These are phyloP conservation scores for Bipolaris victoriae DNA, from an alignment of 2,329 filamentous ascomycete species.

Conservation along the genomic window DNA sequence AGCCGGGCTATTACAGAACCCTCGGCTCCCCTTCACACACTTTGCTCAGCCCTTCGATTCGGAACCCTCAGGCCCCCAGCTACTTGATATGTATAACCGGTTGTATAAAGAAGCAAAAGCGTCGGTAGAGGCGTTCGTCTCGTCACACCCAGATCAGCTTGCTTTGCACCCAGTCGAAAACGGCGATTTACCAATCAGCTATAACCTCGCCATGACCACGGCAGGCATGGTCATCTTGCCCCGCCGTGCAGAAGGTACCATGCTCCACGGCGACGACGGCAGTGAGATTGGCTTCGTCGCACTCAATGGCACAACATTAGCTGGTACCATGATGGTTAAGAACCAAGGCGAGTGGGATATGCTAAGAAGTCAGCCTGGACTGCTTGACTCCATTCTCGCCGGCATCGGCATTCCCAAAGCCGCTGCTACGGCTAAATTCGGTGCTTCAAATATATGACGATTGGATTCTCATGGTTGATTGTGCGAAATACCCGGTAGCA, in stretches of 20 bases:
- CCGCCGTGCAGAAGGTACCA: slow-evolving; percentile 54
- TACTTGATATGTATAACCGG: slow-evolving; percentile 43
- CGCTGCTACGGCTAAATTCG: slow-evolving; percentile 1
- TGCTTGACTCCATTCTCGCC: slow-evolving; percentile 54
- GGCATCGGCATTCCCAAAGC: slow-evolving; percentile 43
- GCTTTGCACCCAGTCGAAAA: slow-evolving; percentile 33
- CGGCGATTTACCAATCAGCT: slow-evolving; percentile 58
- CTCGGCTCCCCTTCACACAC: slow-evolving; percentile 56
- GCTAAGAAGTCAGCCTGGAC: slow-evolving; percentile 50
- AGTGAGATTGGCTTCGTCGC: slow-evolving; percentile 53
- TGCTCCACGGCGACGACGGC: slow-evolving; percentile 49
- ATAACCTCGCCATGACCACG: slow-evolving; percentile 64
- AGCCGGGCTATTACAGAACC: slow-evolving; percentile 23
- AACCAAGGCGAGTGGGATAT: slow-evolving; percentile 60
- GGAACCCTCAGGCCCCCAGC: slow-evolving; percentile 47
- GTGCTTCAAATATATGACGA: slow-evolving; percentile 6
- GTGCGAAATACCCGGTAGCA: background rate
- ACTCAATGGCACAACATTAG: slow-evolving; percentile 64
- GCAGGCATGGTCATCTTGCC: slow-evolving; percentile 61
- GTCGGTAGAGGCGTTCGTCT: slow-evolving; percentile 50
- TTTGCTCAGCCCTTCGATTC: slow-evolving; percentile 53
- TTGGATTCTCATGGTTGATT: background rate
- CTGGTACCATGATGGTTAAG: slow-evolving; percentile 66
- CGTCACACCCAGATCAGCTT: slow-evolving; percentile 42
- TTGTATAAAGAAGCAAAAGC: slow-evolving; percentile 44